Evolutionary conservation across 139 green algal genomes (phyloP), one percentile per base, ranked within the genome.

Genomic region (Zygnema circumcarinatum): DNA sequence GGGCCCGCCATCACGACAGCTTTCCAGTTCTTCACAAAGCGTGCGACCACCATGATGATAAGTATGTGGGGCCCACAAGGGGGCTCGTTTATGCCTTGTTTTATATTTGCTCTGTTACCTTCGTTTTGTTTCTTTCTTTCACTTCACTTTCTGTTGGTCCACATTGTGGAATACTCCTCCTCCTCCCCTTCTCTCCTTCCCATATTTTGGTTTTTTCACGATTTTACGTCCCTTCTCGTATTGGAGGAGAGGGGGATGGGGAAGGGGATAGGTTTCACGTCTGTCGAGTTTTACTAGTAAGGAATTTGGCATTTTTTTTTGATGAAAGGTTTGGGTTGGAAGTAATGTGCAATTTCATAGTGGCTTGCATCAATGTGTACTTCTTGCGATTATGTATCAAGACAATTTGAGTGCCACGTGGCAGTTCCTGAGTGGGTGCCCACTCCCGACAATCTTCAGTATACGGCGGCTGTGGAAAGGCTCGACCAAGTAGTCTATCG

Each of bases 401-500:
- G n/a, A n/a, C n/a, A n/a, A n/a, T n/a, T n/a, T n/a, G n/a, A n/a
- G n/a, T n/a, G n/a, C n/a, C n/a, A n/a, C n/a, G n/a, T 32, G 47
- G 47, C 92, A 41, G 83, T 97, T 1, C 95, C 95, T 3, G 95
- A 97, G 87, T 98, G 94, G 94, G 78, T 97, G 54, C 96, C 95
- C 33, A 96, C 92, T 0, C 94, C 94, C 1, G 94, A 95, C 56
- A 98, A 98, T 87, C 36, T 95, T 20, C 88, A 90, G 32, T 98
- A 96, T 91, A 90, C 82, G 0, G 89, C 85, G 1, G 95, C 96
- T 1, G 95, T 98, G 79, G 35, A 81, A 0, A 76, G 92, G 32
- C 91, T 98, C 79, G 95, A 98, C 76, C 40, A 76, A 0, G 88
- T 94, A 0, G 94, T 98, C 33, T 97, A 97, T 85, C 85, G 87